Percentiles rank a stretch among this genome's conserved stretches.
These are phyloP conservation scores for Clarireedia paspali DNA, from an alignment of 2,329 filamentous ascomycete genomes.

Conservation along the genomic window DNA sequence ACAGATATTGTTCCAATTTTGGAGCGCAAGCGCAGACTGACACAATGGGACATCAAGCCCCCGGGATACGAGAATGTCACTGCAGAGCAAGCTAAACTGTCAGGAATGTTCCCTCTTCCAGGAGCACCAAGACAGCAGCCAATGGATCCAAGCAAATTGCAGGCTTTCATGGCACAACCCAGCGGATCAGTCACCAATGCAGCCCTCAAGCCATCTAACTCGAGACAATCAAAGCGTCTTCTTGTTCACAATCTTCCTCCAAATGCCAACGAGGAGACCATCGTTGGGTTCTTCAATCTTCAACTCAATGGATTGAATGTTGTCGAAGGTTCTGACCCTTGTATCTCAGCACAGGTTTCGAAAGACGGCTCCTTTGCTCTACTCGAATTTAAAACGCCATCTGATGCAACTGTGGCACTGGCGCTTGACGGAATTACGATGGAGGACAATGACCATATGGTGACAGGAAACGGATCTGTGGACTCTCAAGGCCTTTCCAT, in stretches of 20 bases:
- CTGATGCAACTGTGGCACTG: conserved; percentile 84
- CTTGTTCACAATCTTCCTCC: conserved; percentile 77
- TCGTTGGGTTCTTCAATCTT: conserved; percentile 87
- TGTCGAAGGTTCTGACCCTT: conserved; percentile 75
- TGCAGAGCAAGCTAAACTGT: conserved; percentile 95
- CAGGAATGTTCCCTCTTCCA: conserved; percentile 96
- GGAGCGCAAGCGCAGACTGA: conserved; percentile 84
- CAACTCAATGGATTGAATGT: conserved; percentile 97
- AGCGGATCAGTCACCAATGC: conserved; percentile 58
- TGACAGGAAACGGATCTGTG: conserved; percentile 40
- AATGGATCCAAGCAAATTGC: conserved; percentile 88
- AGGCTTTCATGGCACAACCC: conserved; percentile 92
- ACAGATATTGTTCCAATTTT: conserved; percentile 76
- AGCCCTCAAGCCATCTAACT: conserved; percentile 86
- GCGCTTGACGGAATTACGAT: conserved; percentile 86
- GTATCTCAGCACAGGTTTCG: conserved; percentile 73
- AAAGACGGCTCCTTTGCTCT: conserved; percentile 75
- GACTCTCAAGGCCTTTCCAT: conserved; percentile 59
- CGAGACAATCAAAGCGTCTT: conserved; percentile 87
- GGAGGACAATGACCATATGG: conserved; percentile 58
- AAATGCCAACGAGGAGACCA: conserved; percentile 63
- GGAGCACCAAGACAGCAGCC: conserved; percentile 90
- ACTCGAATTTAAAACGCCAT: conserved; percentile 79
- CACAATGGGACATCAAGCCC: conserved; percentile 99
- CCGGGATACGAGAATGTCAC: conserved; percentile 97